Evolutionary conservation across 441 rosid genomes (phyloP), one percentile per base, ranked within the genome.

Genomic region (Sinapis alba): DNA sequence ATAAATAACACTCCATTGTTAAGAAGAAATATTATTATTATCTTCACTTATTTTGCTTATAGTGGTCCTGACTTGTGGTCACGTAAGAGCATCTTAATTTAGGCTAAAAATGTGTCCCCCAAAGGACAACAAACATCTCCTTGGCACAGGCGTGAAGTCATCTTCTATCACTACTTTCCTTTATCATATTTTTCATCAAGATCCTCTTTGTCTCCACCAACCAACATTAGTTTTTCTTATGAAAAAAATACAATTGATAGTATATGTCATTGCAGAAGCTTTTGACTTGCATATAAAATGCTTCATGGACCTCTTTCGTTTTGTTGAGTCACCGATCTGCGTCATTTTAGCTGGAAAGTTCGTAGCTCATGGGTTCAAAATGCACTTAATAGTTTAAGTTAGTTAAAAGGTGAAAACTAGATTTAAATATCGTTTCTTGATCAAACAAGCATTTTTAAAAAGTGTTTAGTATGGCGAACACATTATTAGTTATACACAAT

Each of bases 321-420:
- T 38, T 36, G 16, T 65, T 72, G 66, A 54, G 50, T 70, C 80
- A 27, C 71, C 24, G 7, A 6, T 61, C 54, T 58, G 47, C 6
- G 58, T 68, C 74, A 67, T 67, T 78, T 68, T 78, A 68, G 81
- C 81, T 78, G 81, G 73, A 78, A 78, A 72, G 81, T 72, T 28
- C 19, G 50, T 59, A 7, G 15, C 54, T 18, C 65, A n/a, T 69
- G 53, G 26, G 68, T 45, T 45, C 51, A 45, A 45, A 45, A 19
- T 12, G 62, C 30, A 68, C 38, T 13, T 15, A n/a, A n/a, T 45
- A 38, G 7, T 2, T n/a, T 45, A n/a, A 5, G 6, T 45, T 45
- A 45, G 15, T 45, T 45, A n/a, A 45, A 43, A 45, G 45, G 9
- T 45, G 51, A 45, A 45, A 45, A 45, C 51, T 6, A 45, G 36